These are phyloP conservation scores for Trametes gibbosa DNA, from an alignment of 768 basidiomycete species.

Conservation along the genomic window DNA sequence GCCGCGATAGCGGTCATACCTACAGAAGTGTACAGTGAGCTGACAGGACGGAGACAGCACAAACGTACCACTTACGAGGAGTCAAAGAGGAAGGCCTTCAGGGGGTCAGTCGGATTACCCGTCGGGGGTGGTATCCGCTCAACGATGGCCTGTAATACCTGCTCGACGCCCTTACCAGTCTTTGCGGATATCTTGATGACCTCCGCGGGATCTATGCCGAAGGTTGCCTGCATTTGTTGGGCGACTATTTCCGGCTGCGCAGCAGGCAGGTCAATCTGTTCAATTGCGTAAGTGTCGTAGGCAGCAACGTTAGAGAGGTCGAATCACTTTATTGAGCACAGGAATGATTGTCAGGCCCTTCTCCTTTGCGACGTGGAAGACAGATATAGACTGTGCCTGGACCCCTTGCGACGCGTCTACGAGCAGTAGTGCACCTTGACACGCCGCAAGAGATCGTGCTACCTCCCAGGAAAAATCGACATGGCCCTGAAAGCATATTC, in stretches of 20 bases:
- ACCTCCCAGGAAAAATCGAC: conserved; percentile 99
- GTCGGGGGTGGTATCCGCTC: conserved; percentile 81
- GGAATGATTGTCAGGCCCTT: conserved; percentile 81
- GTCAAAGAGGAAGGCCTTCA: conserved; percentile 91
- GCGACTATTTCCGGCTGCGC: conserved; percentile 80
- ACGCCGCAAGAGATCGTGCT: conserved; percentile 86
- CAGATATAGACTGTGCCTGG: conserved; percentile 96
- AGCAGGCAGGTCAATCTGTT: conserved; percentile 87
- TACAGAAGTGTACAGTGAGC: conserved; percentile 31
- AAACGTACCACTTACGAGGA: conserved; percentile 60
- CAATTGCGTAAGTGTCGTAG: neutral
- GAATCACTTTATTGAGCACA: conserved; percentile 82
- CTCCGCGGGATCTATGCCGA: conserved; percentile 73
- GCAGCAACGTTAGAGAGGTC: conserved; percentile 1
- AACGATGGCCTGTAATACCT: conserved; percentile 76
- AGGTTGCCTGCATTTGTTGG: conserved; percentile 76
- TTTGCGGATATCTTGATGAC: conserved; percentile 89
- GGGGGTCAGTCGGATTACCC: conserved; percentile 47
- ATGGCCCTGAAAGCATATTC: conserved; percentile 59
- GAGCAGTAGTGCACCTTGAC: conserved; percentile 81
- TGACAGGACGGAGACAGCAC: neutral
- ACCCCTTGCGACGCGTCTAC: conserved; percentile 98
- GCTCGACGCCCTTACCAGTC: conserved; percentile 79
- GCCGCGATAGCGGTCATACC: conserved; percentile 93
- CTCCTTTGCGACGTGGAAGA: conserved; percentile 86